Conservation (phyloP, 257 asterid species). For the Fraxinus anomala region DNA sequence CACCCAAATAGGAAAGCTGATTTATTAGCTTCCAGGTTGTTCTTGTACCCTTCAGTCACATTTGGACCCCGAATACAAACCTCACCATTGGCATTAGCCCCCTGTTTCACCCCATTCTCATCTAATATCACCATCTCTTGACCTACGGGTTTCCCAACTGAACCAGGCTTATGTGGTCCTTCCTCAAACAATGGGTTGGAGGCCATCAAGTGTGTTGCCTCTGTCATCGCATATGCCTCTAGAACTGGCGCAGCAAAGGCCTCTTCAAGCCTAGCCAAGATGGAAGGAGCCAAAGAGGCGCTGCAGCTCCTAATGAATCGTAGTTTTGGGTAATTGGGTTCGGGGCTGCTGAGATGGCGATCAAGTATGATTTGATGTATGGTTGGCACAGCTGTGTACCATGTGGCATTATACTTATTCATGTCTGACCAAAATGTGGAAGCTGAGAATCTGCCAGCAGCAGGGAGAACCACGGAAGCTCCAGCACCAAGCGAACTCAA, state of each 20-base stretch:
- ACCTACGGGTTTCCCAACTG: constrained; percentile 90
- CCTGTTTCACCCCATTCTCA: constrained; percentile 63
- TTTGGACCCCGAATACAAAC: constrained; percentile 88
- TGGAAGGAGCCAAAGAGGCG: constrained; percentile 88
- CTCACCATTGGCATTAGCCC: constrained; percentile 63
- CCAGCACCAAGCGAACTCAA: constrained; percentile 88
- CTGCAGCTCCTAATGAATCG: constrained; percentile 97
- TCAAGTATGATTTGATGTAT: constrained; percentile 89
- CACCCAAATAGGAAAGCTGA: constrained; percentile 79
- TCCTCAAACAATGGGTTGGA: constrained; percentile 82
- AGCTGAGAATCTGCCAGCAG: constrained; percentile 92
- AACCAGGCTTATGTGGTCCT: constrained; percentile 78
- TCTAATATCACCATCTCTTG: constrained; percentile 87
- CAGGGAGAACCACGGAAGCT: constrained; percentile 83
- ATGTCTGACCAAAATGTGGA: constrained; percentile 94
- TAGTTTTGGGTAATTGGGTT: constrained; percentile 72
- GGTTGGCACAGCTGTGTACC: constrained; percentile 99
- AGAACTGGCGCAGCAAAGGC: constrained; percentile 80
- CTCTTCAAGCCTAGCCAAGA: constrained; percentile 80
- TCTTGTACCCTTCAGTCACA: constrained; percentile 83
- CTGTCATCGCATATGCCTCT: constrained; percentile 97
- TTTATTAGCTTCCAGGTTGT: constrained; percentile 78
- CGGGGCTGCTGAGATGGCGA: constrained; percentile 70
- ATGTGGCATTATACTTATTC: constrained; percentile 71
- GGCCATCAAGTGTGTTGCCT: constrained; percentile 85